Base-by-base conservation (phyloP, 768 basidiomycete species). In the Mycena filopes region DNA sequence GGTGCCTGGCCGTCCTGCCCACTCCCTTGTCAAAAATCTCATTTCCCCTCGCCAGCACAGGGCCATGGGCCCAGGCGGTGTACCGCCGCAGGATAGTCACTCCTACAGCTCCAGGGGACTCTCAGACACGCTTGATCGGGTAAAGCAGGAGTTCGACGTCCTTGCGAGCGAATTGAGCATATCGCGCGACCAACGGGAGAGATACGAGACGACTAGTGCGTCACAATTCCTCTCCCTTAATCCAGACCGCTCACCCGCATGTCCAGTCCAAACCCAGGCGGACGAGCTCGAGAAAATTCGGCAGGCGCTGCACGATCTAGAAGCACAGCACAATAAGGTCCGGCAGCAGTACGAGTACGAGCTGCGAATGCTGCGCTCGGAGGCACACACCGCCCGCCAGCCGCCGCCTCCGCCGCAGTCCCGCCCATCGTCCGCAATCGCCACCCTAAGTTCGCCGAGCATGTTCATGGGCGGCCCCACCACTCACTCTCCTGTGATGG, bases 211-310 rank as follows among this genome's bases (percentile, higher is more conserved):
- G 2, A 69, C 67, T 33, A 61, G 67, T 65, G 55, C 50, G 63
- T 56, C 12, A 6, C 21, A 28, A 8, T 26, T 57, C 10, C n/a
- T 46, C 21, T n/a, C 29, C 3, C 46, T 11, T 28, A 18, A 25
- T 36, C 38, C 28, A 28, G 23, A 50, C 40, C n/a, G 10, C 31
- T 47, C 48, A 33, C 9, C 21, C 16, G 20, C 36, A 10, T 36
- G 36, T 2, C 0, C 48, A 69, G 67, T 69, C n/a, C 25, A 46
- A 21, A 21, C 55, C 20, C 67, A 69, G 18, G 46, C 67, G 13
- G 67, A 65, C 20, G 67, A 69, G 59, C 67, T 69, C 31, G 67
- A 69, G 25, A 65, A 65, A 48, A 65, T 65, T 20, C 46, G 56
- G 10, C 29, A 46, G 49, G 56, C 63, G 21, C 60, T 69, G 6